Conservation (phyloP, 352 stramenopile species). For the Pythium plurisporium region DNA sequence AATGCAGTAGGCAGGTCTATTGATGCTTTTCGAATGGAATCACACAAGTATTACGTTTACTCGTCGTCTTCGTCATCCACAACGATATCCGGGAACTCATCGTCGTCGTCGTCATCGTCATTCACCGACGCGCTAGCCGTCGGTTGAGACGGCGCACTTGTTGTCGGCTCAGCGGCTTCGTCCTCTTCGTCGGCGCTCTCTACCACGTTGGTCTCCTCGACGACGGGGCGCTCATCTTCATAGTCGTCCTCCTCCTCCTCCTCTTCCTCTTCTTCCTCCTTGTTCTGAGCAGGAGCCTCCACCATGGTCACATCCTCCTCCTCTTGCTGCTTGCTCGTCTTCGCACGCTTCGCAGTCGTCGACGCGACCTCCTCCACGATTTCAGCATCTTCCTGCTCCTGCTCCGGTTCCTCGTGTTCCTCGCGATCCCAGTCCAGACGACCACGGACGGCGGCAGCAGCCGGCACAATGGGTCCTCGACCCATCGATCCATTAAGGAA, state of each 20-base stretch:
- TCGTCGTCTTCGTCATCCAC: constrained; percentile 61
- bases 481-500: neutral
- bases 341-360: constrained; percentile 13
- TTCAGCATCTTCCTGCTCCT: constrained; percentile 11
- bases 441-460: constrained; percentile 24
- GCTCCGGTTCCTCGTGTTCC: constrained; percentile 1
- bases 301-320: constrained; percentile 37
- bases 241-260: constrained; percentile 26
- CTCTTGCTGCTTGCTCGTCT: constrained; percentile 35
- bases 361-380: neutral
- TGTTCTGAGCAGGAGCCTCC: constrained; percentile 15
- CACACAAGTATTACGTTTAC: constrained; percentile 25
- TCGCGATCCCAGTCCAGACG: constrained; percentile 37
- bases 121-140: neutral
- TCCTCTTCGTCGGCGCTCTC: constrained; percentile 27
- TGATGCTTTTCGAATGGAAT: too few relatives aligned
- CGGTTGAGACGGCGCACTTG: neutral
- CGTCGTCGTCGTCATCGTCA: constrained; percentile 36
- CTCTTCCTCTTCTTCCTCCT: constrained; percentile 28
- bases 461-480: neutral
- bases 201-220: neutral
- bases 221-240: constrained; percentile 27
- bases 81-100: constrained; percentile 81
- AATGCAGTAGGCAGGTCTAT: neutral
- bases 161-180: neutral